Evolutionary conservation across 257 asterid genomes (phyloP).

Genomic region (Penstemon barbatus): DNA sequence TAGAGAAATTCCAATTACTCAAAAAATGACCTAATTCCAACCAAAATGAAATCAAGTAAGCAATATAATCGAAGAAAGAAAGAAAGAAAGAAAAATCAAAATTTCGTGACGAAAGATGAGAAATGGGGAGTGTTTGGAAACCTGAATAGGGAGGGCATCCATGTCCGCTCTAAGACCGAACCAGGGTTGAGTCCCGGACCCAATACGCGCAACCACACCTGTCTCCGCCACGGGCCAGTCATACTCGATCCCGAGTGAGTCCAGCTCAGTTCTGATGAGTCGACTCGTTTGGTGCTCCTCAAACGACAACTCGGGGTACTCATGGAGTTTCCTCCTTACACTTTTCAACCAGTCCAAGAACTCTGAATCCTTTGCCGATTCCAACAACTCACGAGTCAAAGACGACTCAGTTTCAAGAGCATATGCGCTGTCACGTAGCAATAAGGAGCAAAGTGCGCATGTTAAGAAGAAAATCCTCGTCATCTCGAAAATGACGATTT

Average conservation of each 20-base stretch:
- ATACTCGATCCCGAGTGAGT: slow-evolving; percentile 64
- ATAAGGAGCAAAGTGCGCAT: slow-evolving; percentile 25
- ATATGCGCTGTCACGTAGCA: slow-evolving; percentile 26
- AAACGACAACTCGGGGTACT: slow-evolving; percentile 75
- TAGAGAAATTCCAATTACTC: too few species aligned
- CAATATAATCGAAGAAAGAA: too few species aligned
- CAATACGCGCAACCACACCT: slow-evolving; percentile 76
- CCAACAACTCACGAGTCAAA: slow-evolving; percentile 45
- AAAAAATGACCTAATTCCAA: too few species aligned
- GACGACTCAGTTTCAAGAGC: slow-evolving; percentile 35
- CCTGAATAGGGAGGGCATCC: slow-evolving; percentile 97
- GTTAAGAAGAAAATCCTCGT: slow-evolving; percentile 23
- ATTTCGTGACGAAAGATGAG: neutral
- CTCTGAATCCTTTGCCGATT: slow-evolving; percentile 57
- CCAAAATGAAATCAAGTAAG: too few species aligned
- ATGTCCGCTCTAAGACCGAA: slow-evolving; percentile 87
- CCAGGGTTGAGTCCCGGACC: slow-evolving; percentile 71
- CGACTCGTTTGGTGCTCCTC: slow-evolving; percentile 73
- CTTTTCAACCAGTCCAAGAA: slow-evolving; percentile 69
- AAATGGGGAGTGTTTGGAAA: neutral
- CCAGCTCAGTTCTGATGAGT: slow-evolving; percentile 71
- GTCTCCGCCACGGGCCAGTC: slow-evolving; percentile 77
- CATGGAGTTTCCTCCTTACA: slow-evolving; percentile 72
- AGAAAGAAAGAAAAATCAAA: neutral
- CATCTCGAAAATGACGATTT: too few species aligned